phyloP scores from a whole-genome alignment of 176 grass and related monocot genomes.

The Hordeum marinum region DNA sequence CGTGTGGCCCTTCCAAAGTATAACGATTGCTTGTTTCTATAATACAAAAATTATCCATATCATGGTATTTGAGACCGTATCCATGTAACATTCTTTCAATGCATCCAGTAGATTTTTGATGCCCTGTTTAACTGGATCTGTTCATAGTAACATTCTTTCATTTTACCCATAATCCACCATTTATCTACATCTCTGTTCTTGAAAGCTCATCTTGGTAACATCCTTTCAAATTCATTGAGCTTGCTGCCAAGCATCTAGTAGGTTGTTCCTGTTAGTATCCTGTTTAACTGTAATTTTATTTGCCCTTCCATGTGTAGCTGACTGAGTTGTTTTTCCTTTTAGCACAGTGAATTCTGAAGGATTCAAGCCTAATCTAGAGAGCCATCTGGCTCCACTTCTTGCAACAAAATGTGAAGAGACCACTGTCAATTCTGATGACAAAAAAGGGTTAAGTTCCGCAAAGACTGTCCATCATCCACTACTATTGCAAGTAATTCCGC shows the following conservation, averaged over 20 bases:
- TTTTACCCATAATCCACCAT: neutral
- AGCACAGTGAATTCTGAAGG: constrained; percentile 98
- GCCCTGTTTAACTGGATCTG: too few relatives aligned
- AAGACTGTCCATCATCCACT: constrained; percentile 73
- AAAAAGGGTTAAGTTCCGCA: constrained; percentile 44
- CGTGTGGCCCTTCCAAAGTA: neutral
- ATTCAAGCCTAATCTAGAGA: constrained; percentile 96
- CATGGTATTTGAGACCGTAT: neutral
- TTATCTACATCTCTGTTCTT: neutral
- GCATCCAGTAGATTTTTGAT: neutral
- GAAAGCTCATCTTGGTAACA: neutral
- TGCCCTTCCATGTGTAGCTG: constrained; percentile 13
- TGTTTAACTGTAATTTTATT: neutral
- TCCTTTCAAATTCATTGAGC: neutral
- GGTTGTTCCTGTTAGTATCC: neutral
- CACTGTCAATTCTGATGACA: constrained; percentile 48
- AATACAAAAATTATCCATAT: neutral
- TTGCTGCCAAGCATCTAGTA: neutral
- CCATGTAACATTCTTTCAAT: neutral
- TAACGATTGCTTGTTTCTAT: neutral
- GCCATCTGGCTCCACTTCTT: constrained; percentile 77
- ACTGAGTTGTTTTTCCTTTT: constrained; percentile 39
- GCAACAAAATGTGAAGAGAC: constrained; percentile 77
- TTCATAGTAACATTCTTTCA: neutral
- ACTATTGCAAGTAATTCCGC: constrained; percentile 62